Percentiles rank a stretch among this genome's conserved stretches.
Evolutionary conservation across 2,329 filamentous ascomycete species (phyloP).

Genomic region (Cryphonectria carpinicola): DNA sequence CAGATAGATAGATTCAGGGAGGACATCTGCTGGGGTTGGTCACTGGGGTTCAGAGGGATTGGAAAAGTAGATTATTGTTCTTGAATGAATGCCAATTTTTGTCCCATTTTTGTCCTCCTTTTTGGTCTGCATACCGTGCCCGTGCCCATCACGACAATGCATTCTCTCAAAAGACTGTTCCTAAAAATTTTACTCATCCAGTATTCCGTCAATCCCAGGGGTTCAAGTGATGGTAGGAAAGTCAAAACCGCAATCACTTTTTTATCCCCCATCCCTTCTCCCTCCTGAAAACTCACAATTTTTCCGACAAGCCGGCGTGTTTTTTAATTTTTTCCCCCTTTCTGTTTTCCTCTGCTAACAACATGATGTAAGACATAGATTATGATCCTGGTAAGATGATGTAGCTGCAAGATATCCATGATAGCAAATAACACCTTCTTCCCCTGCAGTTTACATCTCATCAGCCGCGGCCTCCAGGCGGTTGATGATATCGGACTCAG

Average conservation of each 20-base stretch:
- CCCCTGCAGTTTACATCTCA: constrained; percentile 24
- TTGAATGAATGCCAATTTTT: not conserved
- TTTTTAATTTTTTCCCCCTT: not conserved
- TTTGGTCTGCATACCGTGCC: not conserved
- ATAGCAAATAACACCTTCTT: not conserved
- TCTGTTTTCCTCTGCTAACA: not conserved
- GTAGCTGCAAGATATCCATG: not conserved
- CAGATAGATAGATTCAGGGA: too few relatives aligned
- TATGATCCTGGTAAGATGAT: not conserved
- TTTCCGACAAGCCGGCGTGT: not conserved
- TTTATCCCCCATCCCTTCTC: too few relatives aligned
- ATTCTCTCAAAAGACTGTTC: not conserved
- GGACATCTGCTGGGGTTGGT: not conserved
- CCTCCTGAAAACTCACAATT: not conserved
- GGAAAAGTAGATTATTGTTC: not conserved
- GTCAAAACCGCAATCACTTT: not conserved
- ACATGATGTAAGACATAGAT: not conserved
- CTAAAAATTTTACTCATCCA: not conserved
- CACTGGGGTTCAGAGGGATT: not conserved
- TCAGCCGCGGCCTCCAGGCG: constrained; percentile 41
- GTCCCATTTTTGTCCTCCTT: not conserved
- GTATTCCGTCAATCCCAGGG: not conserved
- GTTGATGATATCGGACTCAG: constrained; percentile 35
- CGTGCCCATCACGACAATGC: not conserved
- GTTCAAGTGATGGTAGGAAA: not conserved